Base-by-base conservation (phyloP, 306 rosid genomes). In the Crataegus laevigata region DNA sequence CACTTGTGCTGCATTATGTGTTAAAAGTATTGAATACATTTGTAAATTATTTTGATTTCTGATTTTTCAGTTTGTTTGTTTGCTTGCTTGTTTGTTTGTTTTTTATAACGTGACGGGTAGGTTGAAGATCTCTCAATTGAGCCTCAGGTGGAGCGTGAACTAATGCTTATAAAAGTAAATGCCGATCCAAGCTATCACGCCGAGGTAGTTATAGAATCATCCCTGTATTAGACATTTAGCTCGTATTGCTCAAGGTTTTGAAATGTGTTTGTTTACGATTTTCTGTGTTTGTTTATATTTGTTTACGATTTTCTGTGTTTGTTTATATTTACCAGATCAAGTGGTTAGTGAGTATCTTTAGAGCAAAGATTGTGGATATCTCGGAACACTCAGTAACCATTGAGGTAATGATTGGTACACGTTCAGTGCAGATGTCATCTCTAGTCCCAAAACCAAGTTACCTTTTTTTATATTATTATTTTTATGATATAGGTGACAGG, bases 101-200 rank as follows among this genome's bases (percentile, higher is more conserved):
- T 45, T 6, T 58, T 43, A 21, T 14, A 38, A 24, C 64, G 64
- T 66, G 70, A 26, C 63, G 70, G 32, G 12, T 67, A 91, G 96
- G 96, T 91, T 4, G 96, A 91, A 66, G 91, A 91, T 84, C 82
- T 91, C 74, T 91, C 97, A 0, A 81, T 11, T 58, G 91, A 89
- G 76, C 89, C 96, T 1, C 97, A 89, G 68, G 97, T 91, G 21
- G 97, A 91, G 62, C 97, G 96, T 58, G 97, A 91, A 40, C 78
- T 89, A 43, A 87, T 88, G 93, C 96, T 91, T 61, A 66, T 91
- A 59, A 91, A 91, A 84, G 86, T 91, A 66, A 83, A 74, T 69
- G 87, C 93, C 0, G 82, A 84, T 57, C 80, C 91, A 18, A 52
- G 57, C 38, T 67, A 89, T 79, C 87, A 83, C 25, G 74, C 87